Evolutionary conservation across 345 rosid species (phyloP).

Genomic region (Rhodamnia rubescens): DNA sequence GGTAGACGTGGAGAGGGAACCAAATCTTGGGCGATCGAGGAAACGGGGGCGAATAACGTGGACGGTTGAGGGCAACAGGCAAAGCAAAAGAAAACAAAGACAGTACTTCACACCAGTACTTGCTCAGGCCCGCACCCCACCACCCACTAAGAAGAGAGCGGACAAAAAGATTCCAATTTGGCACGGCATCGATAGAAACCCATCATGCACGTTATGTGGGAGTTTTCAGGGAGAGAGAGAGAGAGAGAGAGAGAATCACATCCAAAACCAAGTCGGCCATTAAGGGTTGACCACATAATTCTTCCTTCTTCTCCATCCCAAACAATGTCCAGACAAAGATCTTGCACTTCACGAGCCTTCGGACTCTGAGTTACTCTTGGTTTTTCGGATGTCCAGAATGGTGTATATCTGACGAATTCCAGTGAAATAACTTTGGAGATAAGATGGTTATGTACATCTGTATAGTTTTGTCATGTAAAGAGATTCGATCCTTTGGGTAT

Average conservation of each 20-base stretch:
- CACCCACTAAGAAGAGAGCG: neutral
- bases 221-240: neutral
- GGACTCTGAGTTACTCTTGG: neutral
- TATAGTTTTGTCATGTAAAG: too few relatives aligned
- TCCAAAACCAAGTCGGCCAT: neutral
- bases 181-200: neutral
- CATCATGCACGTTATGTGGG: neutral
- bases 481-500: neutral
- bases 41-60: neutral
- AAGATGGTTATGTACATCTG: neutral
- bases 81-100: neutral
- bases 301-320: neutral
- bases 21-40: neutral
- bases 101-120: neutral
- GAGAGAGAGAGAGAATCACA: neutral
- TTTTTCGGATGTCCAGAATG: neutral
- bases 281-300: neutral
- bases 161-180: neutral
- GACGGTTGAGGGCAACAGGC: neutral
- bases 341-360: neutral
- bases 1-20: neutral
- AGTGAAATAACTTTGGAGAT: neutral
- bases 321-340: neutral
- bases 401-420: neutral
- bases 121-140: neutral